phyloP scores from a whole-genome alignment of 2,329 filamentous ascomycete genomes.

The Teratosphaeria viscida region DNA sequence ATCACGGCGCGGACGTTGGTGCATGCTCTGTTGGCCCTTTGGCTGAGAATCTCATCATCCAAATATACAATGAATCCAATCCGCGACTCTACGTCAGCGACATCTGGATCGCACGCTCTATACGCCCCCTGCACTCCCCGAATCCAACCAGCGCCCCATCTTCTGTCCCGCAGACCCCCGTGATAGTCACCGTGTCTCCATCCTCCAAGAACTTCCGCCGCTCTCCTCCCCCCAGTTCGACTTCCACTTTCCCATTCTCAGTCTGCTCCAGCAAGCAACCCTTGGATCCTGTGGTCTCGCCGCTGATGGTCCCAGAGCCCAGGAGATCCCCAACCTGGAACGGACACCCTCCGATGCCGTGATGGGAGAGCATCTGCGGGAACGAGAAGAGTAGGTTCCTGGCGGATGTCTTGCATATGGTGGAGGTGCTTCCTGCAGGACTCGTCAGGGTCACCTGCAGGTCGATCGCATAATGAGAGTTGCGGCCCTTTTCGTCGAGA shows the following conservation, averaged over 20 bases:
- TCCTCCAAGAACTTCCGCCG: constrained; percentile 63
- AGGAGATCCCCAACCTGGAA: constrained; percentile 65
- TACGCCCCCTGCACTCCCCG: constrained; percentile 58
- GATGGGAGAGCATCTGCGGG: constrained; percentile 72
- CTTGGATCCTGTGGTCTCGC: constrained; percentile 45
- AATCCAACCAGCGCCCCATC: constrained; percentile 64
- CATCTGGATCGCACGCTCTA: constrained; percentile 34
- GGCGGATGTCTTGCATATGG: constrained; percentile 49
- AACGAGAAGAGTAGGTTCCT: constrained; percentile 71
- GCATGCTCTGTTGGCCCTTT: background rate
- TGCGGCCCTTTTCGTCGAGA: constrained; percentile 49
- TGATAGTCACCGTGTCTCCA: constrained; percentile 58
- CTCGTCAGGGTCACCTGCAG: constrained; percentile 48
- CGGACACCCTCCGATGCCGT: constrained; percentile 65
- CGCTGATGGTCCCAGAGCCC: constrained; percentile 70
- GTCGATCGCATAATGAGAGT: constrained; percentile 56
- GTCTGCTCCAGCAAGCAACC: constrained; percentile 66
- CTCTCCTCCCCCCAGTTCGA: constrained; percentile 54
- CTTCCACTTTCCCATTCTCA: constrained; percentile 53
- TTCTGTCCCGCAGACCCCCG: constrained; percentile 52
- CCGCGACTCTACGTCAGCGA: background rate
- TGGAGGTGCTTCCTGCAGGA: constrained; percentile 35
- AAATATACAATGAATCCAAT: background rate
- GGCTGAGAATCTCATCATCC: background rate
- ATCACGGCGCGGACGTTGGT: no score